Evolutionary conservation across 75 land plant species (phyloP), one percentile per base, ranked within the genome.

Genomic region (Selaginella moellendorffii): DNA sequence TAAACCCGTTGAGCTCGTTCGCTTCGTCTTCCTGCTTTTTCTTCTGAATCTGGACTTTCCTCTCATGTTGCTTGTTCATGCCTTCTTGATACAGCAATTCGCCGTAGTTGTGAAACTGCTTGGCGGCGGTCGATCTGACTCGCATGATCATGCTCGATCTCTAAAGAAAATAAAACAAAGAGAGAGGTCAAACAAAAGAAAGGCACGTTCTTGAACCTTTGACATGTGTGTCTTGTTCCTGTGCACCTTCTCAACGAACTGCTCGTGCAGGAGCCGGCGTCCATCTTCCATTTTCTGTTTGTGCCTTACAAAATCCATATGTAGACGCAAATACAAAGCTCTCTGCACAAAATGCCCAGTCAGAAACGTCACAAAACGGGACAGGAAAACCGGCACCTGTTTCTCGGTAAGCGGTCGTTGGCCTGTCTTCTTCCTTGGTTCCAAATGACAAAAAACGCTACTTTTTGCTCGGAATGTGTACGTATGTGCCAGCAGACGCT

Each of bases 31-130:
- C 73, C 26, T 58, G 31, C 28, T 61, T 63, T 29, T 66, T 70
- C 27, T 70, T 28, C 52, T 59, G 62, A 22, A 66, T 66, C 26
- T 64, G 54, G 19, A 27, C 68, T 42, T 25, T 61, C 27, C 58
- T 67, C 27, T 75, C 54, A 27, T 66, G 66, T 28, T 29, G 64
- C 21, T 66, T 69, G 0, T 31, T 70, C 10, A 75, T 53, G 22
- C 71, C 77, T 21, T 75, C 77, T 30, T 10, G 54, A 29, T 75
- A 75, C 27, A 75, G 65, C 8, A 75, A 61, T 29, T 75, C 77
- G 0, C 77, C 77, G 53, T 75, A 75, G 53, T 75, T 75, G 22
- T 63, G 69, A 29, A 71, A 75, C 27, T 75, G 73, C 24, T 75
- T 75, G 25, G 77, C 77, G 12, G 61, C 65, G 28, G 56, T 30